A percentile compares a stretch with the other conserved stretches of the same genome.
Conservation (phyloP, 108 stramenopile species). For the Licmophora abbreviata region DNA sequence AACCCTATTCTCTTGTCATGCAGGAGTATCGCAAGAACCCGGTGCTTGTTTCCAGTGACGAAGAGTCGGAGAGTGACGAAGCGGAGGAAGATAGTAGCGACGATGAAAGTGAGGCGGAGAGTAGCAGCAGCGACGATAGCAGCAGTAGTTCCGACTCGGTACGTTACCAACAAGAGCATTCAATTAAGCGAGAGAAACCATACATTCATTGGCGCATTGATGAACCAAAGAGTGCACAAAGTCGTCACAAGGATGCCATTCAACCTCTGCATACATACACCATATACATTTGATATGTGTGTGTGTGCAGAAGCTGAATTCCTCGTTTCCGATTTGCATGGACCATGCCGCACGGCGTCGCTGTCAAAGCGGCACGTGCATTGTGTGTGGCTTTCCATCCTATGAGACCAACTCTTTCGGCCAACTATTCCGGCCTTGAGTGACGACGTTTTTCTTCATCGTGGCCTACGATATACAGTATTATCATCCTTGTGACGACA, state of each 20-base stretch:
- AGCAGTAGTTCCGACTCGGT: slow-evolving; percentile 24
- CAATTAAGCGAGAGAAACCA: slow-evolving; percentile 21
- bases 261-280: too few species aligned
- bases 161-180: too few species aligned
- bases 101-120: slow-evolving; percentile 22
- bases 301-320: slow-evolving; percentile 60
- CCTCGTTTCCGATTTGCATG: slow-evolving; percentile 94
- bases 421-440: slow-evolving; percentile 6
- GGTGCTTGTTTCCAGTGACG: slow-evolving; percentile 21
- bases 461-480: neutral
- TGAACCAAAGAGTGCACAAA: too few species aligned
- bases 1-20: slow-evolving; percentile 69
- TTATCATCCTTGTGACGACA: neutral
- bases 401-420: too few species aligned
- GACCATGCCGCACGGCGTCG: slow-evolving; percentile 29
- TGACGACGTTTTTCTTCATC: neutral
- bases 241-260: slow-evolving; percentile 63
- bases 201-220: too few species aligned
- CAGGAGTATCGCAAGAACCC: slow-evolving; percentile 78
- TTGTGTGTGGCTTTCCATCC: too few species aligned
- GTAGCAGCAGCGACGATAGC: slow-evolving; percentile 16
- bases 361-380: slow-evolving; percentile 76
- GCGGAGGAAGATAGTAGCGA: slow-evolving; percentile 20
- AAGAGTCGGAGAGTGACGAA: slow-evolving; percentile 17
- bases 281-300: too few species aligned